A percentile compares a stretch with the other conserved stretches of the same genome.
Conservation (phyloP, 2,329 filamentous ascomycete species). For the Calonectria pteridis region DNA sequence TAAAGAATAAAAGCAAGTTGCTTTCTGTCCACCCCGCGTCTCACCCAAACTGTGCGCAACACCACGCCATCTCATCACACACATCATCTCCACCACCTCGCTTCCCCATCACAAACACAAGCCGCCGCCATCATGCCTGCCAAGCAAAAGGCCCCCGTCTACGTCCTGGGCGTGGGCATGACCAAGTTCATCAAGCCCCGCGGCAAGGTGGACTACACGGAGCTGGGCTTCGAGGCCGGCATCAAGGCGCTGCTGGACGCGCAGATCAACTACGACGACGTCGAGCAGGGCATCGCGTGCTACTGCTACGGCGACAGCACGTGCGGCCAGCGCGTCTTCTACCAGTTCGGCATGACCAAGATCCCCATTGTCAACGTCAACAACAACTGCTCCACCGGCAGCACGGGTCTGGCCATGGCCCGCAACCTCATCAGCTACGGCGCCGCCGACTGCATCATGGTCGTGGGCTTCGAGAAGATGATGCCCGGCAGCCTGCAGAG, state of each 20-base stretch:
- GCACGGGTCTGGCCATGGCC: constrained; percentile 87
- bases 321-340: constrained; percentile 96
- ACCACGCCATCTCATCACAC: background rate
- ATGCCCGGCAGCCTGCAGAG: constrained; percentile 87
- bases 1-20: constrained; percentile 30
- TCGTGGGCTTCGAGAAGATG: constrained; percentile 99
- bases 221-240: constrained; percentile 92
- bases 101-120: background rate
- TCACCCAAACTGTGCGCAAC: background rate
- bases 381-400: constrained; percentile 98
- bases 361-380: constrained; percentile 99
- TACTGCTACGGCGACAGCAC: constrained; percentile 98
- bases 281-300: constrained; percentile 95
- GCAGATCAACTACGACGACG: constrained; percentile 95
- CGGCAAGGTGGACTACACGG: constrained; percentile 93
- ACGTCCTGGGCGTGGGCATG: constrained; percentile 98
- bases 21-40: constrained; percentile 4
- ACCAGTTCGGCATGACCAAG: constrained; percentile 97
- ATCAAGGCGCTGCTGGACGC: constrained; percentile 88
- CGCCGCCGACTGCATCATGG: constrained; percentile 87
- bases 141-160: constrained; percentile 69
- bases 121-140: constrained; percentile 58
- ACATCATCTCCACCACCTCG: background rate
- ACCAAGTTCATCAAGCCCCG: constrained; percentile 99
- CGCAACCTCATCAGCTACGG: constrained; percentile 84